phyloP scores from a whole-genome alignment of 306 rosid species.

The Gynostemma pentaphyllum region DNA sequence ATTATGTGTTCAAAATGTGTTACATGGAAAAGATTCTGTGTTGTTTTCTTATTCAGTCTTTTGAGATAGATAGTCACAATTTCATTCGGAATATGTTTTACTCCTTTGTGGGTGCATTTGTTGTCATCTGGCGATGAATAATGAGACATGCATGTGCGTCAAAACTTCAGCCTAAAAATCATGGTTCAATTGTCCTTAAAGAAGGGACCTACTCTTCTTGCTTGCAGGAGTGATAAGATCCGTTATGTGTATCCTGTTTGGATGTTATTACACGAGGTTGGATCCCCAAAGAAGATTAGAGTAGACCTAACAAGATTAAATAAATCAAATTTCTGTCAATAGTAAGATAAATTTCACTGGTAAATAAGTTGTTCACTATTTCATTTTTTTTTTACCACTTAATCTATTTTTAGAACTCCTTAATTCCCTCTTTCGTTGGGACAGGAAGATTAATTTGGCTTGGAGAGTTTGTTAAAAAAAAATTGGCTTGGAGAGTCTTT shows the following conservation, averaged over 20 bases:
- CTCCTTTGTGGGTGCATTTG: not conserved
- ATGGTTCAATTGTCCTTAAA: not conserved
- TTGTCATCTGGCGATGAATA: not conserved
- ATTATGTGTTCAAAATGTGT: not conserved
- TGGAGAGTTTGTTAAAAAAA: no score
- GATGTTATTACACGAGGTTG: not conserved
- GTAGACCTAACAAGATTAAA: not conserved
- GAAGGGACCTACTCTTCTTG: not conserved
- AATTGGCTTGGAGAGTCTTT: no score
- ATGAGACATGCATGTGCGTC: not conserved
- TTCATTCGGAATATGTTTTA: not conserved
- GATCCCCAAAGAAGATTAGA: no score
- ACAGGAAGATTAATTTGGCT: no score
- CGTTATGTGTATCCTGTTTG: not conserved
- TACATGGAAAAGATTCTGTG: not conserved
- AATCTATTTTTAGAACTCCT: no score
- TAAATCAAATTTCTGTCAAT: no score
- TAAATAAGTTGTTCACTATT: no score
- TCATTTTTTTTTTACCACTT: no score
- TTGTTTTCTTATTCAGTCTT: not conserved
- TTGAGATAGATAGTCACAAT: not conserved
- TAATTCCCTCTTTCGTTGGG: no score
- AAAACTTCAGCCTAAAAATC: not conserved
- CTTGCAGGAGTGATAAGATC: not conserved
- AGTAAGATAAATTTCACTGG: not conserved